Evolutionary conservation across 768 basidiomycete genomes (phyloP), one percentile per base, ranked within the genome.

Genomic region (Serendipita sp.): DNA sequence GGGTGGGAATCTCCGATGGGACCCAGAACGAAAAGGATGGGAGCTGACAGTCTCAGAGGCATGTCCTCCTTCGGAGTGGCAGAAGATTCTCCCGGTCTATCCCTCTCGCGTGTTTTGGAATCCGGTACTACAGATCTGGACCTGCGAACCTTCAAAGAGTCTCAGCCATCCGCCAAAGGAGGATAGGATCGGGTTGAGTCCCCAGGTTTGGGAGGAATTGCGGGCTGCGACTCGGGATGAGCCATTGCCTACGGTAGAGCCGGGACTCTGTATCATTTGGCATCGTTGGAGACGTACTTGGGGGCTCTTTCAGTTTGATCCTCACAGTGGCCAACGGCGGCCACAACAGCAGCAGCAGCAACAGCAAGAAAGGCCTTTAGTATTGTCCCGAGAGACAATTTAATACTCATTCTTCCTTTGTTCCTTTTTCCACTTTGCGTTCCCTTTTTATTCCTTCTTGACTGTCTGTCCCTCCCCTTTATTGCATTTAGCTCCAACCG

Each of bases 211-310:
- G 31, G 53, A 13, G 5, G 53, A 26, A 5, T n/a, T 58, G 22
- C 4, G 13, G 17, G 4, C 53, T 9, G 4, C 53, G 22, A 58
- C 4, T 9, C 53, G 53, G 30, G 53, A 24, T 24, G 53, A 24
- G 31, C 24, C 22, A 4, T n/a, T 58, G 11, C 24, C 22, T n/a
- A 11, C 9, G 17, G 14, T 58, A 13, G 30, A 22, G 31, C 22
- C 22, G n/a, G 53, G 53, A 31, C 53, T 24, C 53, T 24, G 53
- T 33, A 58, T 58, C 53, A 58, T 58, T n/a, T 58, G 53, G 53
- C 53, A 58, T 33, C 53, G 53, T n/a, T 58, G 53, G 53, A 58
- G 53, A 58, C 53, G 53, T 4, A 28, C 53, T 11, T 58, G 53
- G 53, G 53, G 22, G 22, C 31, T 58, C 22, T 58, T 58, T 31